Conservation (phyloP, 2,329 filamentous ascomycete genomes). For the Ophiostoma himal-ulmi region DNA sequence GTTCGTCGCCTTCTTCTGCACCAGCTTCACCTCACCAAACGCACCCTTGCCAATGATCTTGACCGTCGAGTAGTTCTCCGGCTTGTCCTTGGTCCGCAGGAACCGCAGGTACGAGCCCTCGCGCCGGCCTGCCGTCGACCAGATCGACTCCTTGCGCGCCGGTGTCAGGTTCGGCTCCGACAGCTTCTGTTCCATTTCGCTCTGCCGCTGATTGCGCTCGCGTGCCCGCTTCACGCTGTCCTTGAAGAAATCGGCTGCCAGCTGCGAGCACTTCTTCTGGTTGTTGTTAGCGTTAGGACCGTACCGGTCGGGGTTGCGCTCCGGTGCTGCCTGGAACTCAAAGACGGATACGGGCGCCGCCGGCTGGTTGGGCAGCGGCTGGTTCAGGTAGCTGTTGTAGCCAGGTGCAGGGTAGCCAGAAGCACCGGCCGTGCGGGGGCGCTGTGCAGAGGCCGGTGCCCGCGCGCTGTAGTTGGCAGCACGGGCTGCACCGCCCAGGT, state of each 20-base stretch:
- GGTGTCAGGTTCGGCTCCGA: constrained; percentile 69
- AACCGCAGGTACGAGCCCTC: constrained; percentile 93
- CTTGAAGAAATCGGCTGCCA: constrained; percentile 91
- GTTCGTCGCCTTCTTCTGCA: constrained; percentile 91
- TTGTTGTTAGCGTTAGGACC: constrained; percentile 60
- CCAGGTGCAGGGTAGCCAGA: constrained; percentile 50
- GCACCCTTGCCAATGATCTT: constrained; percentile 99
- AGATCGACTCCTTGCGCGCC: constrained; percentile 74
- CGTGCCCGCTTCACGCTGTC: constrained; percentile 94
- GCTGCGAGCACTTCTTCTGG: constrained; percentile 62
- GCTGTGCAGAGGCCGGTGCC: constrained; percentile 61
- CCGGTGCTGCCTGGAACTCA: constrained; percentile 72
- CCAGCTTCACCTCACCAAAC: constrained; percentile 95
- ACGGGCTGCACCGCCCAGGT: constrained; percentile 69
- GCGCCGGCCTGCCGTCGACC: constrained; percentile 75
- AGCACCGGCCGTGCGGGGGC: constrained; percentile 78
- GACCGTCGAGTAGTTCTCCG: constrained; percentile 89
- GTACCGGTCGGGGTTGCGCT: constrained; percentile 80
- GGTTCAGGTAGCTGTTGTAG: constrained; percentile 61
- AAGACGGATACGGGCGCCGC: constrained; percentile 47
- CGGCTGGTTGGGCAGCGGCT: constrained; percentile 58
- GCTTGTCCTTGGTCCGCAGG: constrained; percentile 84
- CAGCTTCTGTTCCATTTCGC: constrained; percentile 83
- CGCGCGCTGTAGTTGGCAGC: constrained; percentile 55
- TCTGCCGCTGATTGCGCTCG: constrained; percentile 93